Conservation (phyloP, 345 rosid species). For the Arabidopsis thaliana region DNA sequence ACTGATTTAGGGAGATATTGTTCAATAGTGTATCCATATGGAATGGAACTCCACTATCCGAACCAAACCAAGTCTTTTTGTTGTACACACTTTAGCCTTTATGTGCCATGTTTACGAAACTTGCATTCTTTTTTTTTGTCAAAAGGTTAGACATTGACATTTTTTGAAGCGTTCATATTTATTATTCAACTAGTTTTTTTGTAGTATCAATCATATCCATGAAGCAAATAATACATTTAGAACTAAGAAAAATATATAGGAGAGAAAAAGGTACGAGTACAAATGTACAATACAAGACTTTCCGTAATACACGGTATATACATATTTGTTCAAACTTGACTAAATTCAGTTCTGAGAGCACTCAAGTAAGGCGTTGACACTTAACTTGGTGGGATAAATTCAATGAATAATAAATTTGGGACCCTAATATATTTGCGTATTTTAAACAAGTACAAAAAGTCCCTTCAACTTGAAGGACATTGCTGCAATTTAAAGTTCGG, state of each 20-base stretch:
- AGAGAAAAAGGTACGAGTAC: not conserved
- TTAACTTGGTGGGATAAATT: not conserved
- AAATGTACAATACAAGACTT: not conserved
- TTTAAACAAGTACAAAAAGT: not conserved
- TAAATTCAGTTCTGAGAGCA: constrained; percentile 35
- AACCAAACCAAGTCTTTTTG: not conserved
- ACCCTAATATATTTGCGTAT: not conserved
- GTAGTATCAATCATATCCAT: not conserved
- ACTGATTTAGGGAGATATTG: not conserved
- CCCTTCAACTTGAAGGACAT: not conserved
- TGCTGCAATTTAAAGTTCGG: not conserved
- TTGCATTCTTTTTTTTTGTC: not conserved
- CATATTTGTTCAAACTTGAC: constrained; percentile 13
- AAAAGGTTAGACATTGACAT: not conserved
- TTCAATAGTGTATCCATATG: not conserved
- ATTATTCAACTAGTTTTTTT: not conserved
- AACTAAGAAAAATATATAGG: not conserved
- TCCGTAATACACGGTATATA: constrained; percentile 20
- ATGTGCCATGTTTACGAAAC: constrained; percentile 4
- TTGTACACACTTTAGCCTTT: constrained; percentile 4
- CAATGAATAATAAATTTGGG: not conserved
- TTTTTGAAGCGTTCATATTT: too few species aligned
- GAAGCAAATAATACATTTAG: not conserved
- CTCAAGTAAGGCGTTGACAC: constrained; percentile 19
- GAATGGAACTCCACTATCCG: constrained; percentile 8